phyloP scores from a whole-genome alignment of 2,329 filamentous ascomycete genomes.

The Pseudopithomyces maydicus region DNA sequence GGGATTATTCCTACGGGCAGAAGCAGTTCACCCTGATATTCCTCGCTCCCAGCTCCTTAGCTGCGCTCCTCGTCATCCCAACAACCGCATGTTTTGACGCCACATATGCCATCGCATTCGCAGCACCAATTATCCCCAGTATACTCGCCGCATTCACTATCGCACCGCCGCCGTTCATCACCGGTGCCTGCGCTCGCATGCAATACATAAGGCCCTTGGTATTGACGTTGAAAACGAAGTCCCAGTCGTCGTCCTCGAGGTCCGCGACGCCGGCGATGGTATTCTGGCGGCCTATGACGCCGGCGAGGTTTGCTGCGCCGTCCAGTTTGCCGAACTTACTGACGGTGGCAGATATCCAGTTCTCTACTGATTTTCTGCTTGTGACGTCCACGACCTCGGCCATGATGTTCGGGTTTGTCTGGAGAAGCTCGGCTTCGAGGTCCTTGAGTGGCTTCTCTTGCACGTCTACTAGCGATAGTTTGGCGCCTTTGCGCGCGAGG shows the following conservation, averaged over 20 bases:
- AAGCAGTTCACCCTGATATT: slow-evolving; percentile 43
- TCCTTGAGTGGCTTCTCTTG: slow-evolving; percentile 31
- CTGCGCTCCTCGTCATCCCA: slow-evolving; percentile 46
- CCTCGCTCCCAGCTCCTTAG: slow-evolving; percentile 46
- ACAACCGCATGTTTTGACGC: slow-evolving; percentile 50
- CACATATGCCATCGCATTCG: slow-evolving; percentile 41
- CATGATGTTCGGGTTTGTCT: slow-evolving; percentile 30
- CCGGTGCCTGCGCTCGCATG: slow-evolving; percentile 44
- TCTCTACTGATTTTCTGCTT: slow-evolving; percentile 54
- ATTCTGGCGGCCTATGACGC: slow-evolving; percentile 38
- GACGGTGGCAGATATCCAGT: slow-evolving; percentile 55
- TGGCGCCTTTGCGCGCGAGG: slow-evolving; percentile 34
- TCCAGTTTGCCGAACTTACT: slow-evolving; percentile 54
- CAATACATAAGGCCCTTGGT: slow-evolving; percentile 47
- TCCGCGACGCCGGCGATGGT: slow-evolving; percentile 27
- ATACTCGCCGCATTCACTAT: slow-evolving; percentile 57
- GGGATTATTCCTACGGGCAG: slow-evolving; percentile 35
- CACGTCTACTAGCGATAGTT: slow-evolving; percentile 38
- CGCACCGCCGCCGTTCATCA: slow-evolving; percentile 46
- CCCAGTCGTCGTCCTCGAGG: slow-evolving; percentile 47
- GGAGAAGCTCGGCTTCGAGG: slow-evolving; percentile 23
- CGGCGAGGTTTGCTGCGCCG: slow-evolving; percentile 53
- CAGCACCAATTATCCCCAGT: slow-evolving; percentile 54
- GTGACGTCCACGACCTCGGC: slow-evolving; percentile 56
- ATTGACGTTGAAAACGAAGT: slow-evolving; percentile 47